Conservation (phyloP, 2,329 filamentous ascomycete species). For the Drechmeria coniospora region DNA sequence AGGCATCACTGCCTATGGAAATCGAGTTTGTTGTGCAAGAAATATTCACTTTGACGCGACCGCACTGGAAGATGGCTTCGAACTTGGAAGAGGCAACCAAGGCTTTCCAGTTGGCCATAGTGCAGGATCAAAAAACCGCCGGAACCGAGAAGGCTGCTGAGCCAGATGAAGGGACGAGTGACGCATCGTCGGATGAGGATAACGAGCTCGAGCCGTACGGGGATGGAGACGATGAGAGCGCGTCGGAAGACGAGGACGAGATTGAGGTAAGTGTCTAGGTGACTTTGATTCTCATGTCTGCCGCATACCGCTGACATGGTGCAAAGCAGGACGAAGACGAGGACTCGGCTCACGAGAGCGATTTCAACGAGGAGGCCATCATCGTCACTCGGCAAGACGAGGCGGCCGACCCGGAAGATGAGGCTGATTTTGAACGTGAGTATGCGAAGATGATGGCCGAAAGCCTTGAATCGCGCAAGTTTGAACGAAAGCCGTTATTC, state of each 20-base stretch:
- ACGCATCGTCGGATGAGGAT: slow-evolving; percentile 62
- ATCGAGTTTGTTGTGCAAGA: slow-evolving; percentile 95
- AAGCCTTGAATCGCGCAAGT: slow-evolving; percentile 87
- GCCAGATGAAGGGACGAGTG: slow-evolving; percentile 56
- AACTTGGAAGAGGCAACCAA: slow-evolving; percentile 70
- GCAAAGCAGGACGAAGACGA: slow-evolving; percentile 29
- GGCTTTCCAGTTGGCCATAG: slow-evolving; percentile 74
- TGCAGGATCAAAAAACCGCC: slow-evolving; percentile 72
- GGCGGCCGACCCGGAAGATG: slow-evolving; percentile 78
- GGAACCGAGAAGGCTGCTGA: slow-evolving; percentile 56
- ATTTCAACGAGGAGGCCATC: slow-evolving; percentile 75
- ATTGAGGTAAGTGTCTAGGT: slow-evolving; percentile 23
- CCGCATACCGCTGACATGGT: neutral
- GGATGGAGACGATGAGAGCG: slow-evolving; percentile 45
- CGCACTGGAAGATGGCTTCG: slow-evolving; percentile 79
- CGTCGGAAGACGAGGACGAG: slow-evolving; percentile 45
- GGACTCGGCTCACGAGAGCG: slow-evolving; percentile 38
- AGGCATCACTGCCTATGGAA: slow-evolving; percentile 84
- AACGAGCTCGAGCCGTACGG: slow-evolving; percentile 47
- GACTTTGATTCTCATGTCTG: neutral
- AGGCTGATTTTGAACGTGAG: slow-evolving; percentile 95
- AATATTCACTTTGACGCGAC: slow-evolving; percentile 68
- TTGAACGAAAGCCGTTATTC: slow-evolving; percentile 86
- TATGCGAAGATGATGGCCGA: slow-evolving; percentile 98
- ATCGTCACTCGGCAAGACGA: slow-evolving; percentile 85